Evolutionary conservation across 1,139 yeast genomes (phyloP).

Genomic region (Chernovozyma sophiae-reginae): DNA sequence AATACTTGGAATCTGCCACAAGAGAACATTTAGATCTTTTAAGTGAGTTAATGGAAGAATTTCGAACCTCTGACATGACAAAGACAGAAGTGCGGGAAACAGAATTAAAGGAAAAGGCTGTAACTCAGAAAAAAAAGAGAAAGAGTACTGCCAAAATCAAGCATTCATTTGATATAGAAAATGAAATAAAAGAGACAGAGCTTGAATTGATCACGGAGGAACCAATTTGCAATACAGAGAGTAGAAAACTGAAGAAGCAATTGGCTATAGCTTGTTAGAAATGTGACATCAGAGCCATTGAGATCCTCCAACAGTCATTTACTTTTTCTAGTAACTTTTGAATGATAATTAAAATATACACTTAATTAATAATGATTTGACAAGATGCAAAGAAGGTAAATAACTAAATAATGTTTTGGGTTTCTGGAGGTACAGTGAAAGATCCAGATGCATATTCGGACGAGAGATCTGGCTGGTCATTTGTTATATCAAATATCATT

Average conservation of each 20-base stretch:
- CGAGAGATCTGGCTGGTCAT: slow-evolving; percentile 7
- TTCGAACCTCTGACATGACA: no score
- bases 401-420: slow-evolving; percentile 9
- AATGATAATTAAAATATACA: neutral
- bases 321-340: neutral
- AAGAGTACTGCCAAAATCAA: no score
- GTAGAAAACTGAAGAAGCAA: no score
- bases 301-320: neutral
- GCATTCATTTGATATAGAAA: no score
- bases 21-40: slow-evolving; percentile 3
- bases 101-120: no score
- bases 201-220: no score
- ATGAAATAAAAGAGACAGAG: no score
- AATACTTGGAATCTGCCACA: slow-evolving; percentile 1
- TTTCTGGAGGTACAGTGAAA: slow-evolving; percentile 7
- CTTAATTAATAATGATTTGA: neutral
- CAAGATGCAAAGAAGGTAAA: slow-evolving; percentile 1
- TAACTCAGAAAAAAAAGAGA: no score
- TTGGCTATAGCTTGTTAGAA: no score
- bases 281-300: no score
- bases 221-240: no score
- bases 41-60: slow-evolving; percentile 2
- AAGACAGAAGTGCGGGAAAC: no score
- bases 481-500: slow-evolving; percentile 35
- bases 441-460: slow-evolving; percentile 4